Percentiles rank a stretch among this genome's conserved stretches.
phyloP scores from a whole-genome alignment of 1,284 basidiomycete genomes.

The Afroboletus lepidellus region DNA sequence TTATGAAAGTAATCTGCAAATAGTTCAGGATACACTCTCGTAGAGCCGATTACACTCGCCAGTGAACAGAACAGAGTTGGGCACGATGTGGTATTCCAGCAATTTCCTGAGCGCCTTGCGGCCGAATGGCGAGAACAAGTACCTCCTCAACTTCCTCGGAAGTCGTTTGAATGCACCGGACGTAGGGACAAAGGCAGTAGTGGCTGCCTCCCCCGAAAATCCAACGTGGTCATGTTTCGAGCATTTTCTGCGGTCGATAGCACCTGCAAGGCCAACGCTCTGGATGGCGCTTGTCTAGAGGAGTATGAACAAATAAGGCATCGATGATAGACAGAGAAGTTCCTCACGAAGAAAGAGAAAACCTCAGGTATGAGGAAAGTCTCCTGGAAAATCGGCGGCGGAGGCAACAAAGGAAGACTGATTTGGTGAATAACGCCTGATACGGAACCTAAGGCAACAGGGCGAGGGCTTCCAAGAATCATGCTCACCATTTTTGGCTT shows the following conservation, averaged over 20 bases:
- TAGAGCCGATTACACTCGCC: slow-evolving; percentile 35
- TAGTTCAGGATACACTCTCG: background rate
- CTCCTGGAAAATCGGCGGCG: slow-evolving; percentile 58
- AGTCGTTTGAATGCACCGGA: slow-evolving; percentile 62
- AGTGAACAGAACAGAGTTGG: slow-evolving; percentile 53
- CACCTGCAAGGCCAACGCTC: slow-evolving; percentile 48
- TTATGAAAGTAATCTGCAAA: slow-evolving; percentile 24
- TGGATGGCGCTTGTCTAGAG: slow-evolving; percentile 59
- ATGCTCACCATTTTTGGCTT: slow-evolving; percentile 54
- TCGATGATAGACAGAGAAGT: background rate
- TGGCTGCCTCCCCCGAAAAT: slow-evolving; percentile 48
- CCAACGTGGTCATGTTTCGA: slow-evolving; percentile 35
- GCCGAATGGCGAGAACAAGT: slow-evolving; percentile 71
- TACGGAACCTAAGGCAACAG: background rate
- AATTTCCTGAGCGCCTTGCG: slow-evolving; percentile 56
- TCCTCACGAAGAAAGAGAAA: slow-evolving; percentile 54
- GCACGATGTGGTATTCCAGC: slow-evolving; percentile 66
- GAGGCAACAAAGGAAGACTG: slow-evolving; percentile 60
- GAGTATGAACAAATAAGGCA: background rate
- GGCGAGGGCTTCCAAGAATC: background rate
- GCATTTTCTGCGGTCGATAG: slow-evolving; percentile 47
- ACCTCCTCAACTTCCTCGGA: slow-evolving; percentile 54
- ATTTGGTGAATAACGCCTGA: slow-evolving; percentile 60
- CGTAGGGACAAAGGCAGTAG: slow-evolving; percentile 65
- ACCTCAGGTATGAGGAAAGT: slow-evolving; percentile 53